A percentile compares a stretch with the other conserved stretches of the same genome.
phyloP scores from a whole-genome alignment of 495 filamentous ascomycete species.

The Aspergillus leporis region DNA sequence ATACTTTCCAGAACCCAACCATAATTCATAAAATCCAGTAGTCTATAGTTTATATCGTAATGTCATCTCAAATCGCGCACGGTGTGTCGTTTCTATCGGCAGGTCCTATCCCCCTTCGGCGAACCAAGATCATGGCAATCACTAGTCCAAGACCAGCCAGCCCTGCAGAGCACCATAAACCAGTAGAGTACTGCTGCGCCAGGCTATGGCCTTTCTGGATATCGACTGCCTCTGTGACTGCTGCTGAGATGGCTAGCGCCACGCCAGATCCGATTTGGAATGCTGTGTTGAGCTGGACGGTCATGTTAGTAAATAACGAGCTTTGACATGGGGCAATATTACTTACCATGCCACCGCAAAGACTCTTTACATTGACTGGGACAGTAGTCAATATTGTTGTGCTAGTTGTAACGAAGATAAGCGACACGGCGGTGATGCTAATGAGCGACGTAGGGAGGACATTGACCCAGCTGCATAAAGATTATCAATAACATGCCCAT shows the following conservation, averaged over 20 bases:
- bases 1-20: no score
- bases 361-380: slow-evolving; percentile 34
- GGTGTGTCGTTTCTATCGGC: slow-evolving; percentile 27
- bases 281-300: slow-evolving; percentile 35
- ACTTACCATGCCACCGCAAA: slow-evolving; percentile 39
- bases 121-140: slow-evolving; percentile 29
- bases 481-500: slow-evolving; percentile 12
- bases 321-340: background rate
- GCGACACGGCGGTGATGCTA: slow-evolving; percentile 40
- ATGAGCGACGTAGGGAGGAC: slow-evolving; percentile 36
- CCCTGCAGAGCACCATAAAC: slow-evolving; percentile 39
- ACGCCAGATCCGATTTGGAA: slow-evolving; percentile 43
- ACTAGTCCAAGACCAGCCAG: slow-evolving; percentile 34
- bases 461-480: slow-evolving; percentile 38
- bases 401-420: slow-evolving; percentile 41
- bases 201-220: slow-evolving; percentile 34
- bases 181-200: slow-evolving; percentile 35
- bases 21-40: no score
- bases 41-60: background rate
- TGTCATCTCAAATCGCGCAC: slow-evolving; percentile 24
- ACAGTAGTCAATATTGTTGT: slow-evolving; percentile 38
- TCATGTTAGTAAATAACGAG: background rate
- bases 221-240: slow-evolving; percentile 35
- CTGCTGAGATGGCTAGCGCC: slow-evolving; percentile 37
- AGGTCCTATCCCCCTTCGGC: slow-evolving; percentile 32